phyloP scores from a whole-genome alignment of 2,329 filamentous ascomycete genomes.

The Tolypocladium pustulatum region DNA sequence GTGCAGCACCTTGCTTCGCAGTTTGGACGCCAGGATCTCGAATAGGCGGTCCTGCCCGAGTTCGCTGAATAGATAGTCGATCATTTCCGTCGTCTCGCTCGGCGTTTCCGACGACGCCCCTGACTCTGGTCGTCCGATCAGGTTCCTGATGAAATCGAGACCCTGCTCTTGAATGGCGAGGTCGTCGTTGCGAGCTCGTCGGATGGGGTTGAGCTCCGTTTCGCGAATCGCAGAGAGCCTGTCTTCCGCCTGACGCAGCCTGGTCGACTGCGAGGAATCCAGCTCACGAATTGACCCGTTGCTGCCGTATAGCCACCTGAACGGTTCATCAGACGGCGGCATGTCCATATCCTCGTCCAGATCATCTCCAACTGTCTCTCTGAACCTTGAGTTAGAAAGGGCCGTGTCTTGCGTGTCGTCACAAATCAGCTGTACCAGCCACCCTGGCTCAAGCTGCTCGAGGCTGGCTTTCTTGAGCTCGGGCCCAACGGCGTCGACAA shows the following conservation, averaged over 20 bases:
- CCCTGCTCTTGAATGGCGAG: conserved; percentile 84
- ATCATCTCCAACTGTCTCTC: conserved; percentile 23
- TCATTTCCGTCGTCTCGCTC: conserved; percentile 56
- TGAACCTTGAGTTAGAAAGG: conserved; percentile 25
- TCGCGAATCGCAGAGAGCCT: conserved; percentile 46
- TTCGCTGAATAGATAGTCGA: conserved; percentile 69
- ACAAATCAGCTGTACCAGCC: conserved; percentile 71
- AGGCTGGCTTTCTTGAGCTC: conserved; percentile 68
- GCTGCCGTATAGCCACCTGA: conserved; percentile 22
- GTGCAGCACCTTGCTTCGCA: conserved; percentile 51
- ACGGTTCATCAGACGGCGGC: conserved; percentile 34
- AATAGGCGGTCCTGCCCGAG: conserved; percentile 73
- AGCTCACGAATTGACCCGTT: conserved; percentile 21
- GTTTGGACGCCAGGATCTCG: conserved; percentile 67
- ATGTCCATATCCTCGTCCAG: conserved; percentile 50
- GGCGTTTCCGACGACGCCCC: conserved; percentile 38
- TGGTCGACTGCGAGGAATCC: conserved; percentile 25
- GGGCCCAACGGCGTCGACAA: conserved; percentile 62
- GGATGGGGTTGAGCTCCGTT: conserved; percentile 55
- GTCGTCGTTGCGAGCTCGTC: conserved; percentile 65
- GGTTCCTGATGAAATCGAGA: conserved; percentile 79
- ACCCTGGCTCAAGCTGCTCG: conserved; percentile 65
- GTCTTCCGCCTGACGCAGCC: conserved; percentile 38
- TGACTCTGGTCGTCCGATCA: conserved; percentile 55
- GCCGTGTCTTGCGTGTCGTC: conserved; percentile 47